Conservation (phyloP, 345 rosid genomes). For the Eucalyptus guilfoylei region DNA sequence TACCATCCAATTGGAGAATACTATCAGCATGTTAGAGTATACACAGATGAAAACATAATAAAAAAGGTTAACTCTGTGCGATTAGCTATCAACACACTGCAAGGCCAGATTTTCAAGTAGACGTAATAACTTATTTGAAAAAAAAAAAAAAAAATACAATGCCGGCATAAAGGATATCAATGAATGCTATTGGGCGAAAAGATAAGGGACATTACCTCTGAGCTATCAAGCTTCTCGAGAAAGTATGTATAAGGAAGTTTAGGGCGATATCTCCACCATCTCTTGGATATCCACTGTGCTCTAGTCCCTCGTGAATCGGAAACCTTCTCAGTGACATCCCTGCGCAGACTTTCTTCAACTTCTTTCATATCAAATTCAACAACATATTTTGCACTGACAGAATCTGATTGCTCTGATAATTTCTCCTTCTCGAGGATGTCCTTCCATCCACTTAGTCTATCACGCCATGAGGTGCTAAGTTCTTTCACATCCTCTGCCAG, state of each 20-base stretch:
- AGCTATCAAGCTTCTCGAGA: constrained; percentile 83
- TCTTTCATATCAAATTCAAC: constrained; percentile 97
- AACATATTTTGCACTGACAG: constrained; percentile 58
- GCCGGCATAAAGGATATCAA: neutral
- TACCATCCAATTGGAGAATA: neutral
- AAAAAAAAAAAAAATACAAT: neutral
- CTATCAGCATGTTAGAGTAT: neutral
- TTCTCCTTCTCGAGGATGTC: constrained; percentile 61
- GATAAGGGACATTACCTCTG: constrained; percentile 40
- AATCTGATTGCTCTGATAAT: constrained; percentile 47
- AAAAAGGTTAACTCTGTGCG: neutral
- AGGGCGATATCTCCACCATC: constrained; percentile 99
- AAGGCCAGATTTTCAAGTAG: neutral
- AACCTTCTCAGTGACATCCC: constrained; percentile 55
- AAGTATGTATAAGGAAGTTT: constrained; percentile 85
- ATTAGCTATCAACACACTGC: neutral
- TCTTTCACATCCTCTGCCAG: constrained; percentile 32
- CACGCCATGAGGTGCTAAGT: constrained; percentile 55
- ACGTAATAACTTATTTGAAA: neutral
- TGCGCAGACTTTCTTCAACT: constrained; percentile 89
- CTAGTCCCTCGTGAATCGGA: constrained; percentile 56
- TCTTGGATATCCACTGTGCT: constrained; percentile 92
- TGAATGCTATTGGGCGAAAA: neutral
- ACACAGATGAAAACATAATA: neutral
- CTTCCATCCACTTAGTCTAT: constrained; percentile 66